These are phyloP conservation scores for Copromyces sp. DNA, from an alignment of 495 filamentous ascomycete species.

Conservation along the genomic window DNA sequence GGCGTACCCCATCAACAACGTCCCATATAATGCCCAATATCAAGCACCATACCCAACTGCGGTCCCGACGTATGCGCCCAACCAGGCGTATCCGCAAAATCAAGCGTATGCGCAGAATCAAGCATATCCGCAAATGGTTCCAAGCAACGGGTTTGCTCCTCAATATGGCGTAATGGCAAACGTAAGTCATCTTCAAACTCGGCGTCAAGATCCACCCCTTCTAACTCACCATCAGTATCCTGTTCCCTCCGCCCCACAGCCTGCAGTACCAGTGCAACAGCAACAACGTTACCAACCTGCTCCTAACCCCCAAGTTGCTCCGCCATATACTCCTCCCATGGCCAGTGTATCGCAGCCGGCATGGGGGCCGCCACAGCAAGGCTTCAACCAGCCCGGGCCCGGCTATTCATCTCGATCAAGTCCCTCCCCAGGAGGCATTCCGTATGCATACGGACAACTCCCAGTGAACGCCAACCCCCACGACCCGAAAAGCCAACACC, in stretches of 20 bases:
- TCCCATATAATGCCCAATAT: conserved; percentile 27
- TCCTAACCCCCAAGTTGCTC: conserved; percentile 27
- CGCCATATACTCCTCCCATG: conserved; percentile 31
- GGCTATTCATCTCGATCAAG: conserved; percentile 23
- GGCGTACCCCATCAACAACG: conserved; percentile 36
- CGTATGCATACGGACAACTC: conserved; percentile 69
- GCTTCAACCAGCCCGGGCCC: conserved; percentile 22
- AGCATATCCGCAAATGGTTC: conserved; percentile 27
- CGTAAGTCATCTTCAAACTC: conserved; percentile 20
- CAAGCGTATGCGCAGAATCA: background rate
- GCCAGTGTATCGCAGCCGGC: conserved; percentile 18
- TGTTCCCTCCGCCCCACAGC: conserved; percentile 16
- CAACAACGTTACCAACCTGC: conserved; percentile 25
- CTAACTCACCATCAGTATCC: conserved; percentile 21
- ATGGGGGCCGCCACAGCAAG: conserved; percentile 4
- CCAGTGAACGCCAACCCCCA: conserved; percentile 58
- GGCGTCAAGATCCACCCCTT: background rate
- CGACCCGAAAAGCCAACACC: conserved; percentile 58
- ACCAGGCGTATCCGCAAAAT: conserved; percentile 18
- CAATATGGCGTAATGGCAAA: conserved; percentile 26
- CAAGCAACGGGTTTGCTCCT: conserved; percentile 25
- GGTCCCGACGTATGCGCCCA: conserved; percentile 18
- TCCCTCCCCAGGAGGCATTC: conserved; percentile 31
- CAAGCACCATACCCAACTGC: conserved; percentile 25
- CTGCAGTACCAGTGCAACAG: conserved; percentile 18